These are phyloP conservation scores for Phytophthora constricta DNA, from an alignment of 352 stramenopile species.

Conservation along the genomic window DNA sequence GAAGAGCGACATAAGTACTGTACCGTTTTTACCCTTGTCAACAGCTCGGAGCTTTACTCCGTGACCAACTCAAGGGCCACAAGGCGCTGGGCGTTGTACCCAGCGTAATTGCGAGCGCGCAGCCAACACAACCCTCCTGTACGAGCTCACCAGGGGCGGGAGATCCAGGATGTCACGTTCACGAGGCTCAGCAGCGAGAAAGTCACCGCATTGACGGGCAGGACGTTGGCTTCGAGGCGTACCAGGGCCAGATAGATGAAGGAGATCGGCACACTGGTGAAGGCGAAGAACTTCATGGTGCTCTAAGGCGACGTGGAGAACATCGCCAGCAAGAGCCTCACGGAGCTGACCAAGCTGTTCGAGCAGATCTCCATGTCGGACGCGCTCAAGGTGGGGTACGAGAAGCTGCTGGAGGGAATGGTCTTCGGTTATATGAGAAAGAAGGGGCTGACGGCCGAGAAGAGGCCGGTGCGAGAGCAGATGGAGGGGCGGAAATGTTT, in stretches of 20 bases:
- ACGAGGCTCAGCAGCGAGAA: constrained; percentile 93
- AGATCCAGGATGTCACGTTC: constrained; percentile 87
- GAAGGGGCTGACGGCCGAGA: constrained; percentile 94
- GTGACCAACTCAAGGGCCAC: constrained; percentile 96
- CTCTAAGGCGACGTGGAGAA: constrained; percentile 99
- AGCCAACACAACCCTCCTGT: constrained; percentile 95
- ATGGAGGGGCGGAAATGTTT: constrained; percentile 91
- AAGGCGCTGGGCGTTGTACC: constrained; percentile 58
- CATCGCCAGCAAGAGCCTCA: constrained; percentile 95
- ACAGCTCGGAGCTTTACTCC: no score
- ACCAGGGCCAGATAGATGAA: constrained; percentile 95
- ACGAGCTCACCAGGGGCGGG: constrained; percentile 73
- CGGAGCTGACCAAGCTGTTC: constrained; percentile 97
- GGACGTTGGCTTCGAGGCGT: constrained; percentile 91
- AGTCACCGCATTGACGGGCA: constrained; percentile 85
- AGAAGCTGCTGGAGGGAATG: constrained; percentile 80
- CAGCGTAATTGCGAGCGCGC: constrained; percentile 37
- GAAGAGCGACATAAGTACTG: no score
- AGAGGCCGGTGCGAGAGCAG: constrained; percentile 94
- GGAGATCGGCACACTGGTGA: constrained; percentile 97
- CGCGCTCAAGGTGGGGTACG: constrained; percentile 85
- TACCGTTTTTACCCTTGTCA: no score
- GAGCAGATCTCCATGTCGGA: constrained; percentile 96
- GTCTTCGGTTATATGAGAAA: constrained; percentile 97
- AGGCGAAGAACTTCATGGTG: constrained; percentile 99